These are phyloP conservation scores for Pseudotsuga menziesii DNA, from an alignment of 75 land plant genomes.

Conservation along the genomic window DNA sequence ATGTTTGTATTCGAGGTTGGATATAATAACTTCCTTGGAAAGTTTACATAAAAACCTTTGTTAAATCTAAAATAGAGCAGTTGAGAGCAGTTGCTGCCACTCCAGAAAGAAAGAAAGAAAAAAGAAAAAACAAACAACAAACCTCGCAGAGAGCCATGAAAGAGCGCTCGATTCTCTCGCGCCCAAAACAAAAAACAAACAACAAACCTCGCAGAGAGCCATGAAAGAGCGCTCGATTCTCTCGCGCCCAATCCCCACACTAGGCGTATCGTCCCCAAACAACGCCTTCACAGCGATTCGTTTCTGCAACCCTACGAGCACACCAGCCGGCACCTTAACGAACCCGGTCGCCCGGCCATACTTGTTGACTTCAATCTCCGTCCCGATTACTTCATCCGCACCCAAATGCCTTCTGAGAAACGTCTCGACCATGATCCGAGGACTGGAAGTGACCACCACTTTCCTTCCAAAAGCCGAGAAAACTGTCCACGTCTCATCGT, in stretches of 20 bases:
- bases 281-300: slow-evolving; percentile 18
- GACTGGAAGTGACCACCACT: slow-evolving; percentile 64
- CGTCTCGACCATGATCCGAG: slow-evolving; percentile 83
- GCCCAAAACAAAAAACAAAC: slow-evolving; percentile 6
- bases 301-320: slow-evolving; percentile 13
- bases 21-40: too few species aligned
- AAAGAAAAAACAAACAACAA: not conserved
- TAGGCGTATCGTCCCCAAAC: slow-evolving; percentile 42
- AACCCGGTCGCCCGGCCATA: slow-evolving; percentile 79
- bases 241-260: slow-evolving; percentile 47
- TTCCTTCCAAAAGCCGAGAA: slow-evolving; percentile 45
- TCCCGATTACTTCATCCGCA: slow-evolving; percentile 80
- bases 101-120: slow-evolving; percentile 11
- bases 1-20: too few species aligned
- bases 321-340: slow-evolving; percentile 28
- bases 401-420: slow-evolving; percentile 68
- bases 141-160: slow-evolving; percentile 71
- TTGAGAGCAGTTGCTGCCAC: too few species aligned
- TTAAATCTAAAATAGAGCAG: too few species aligned
- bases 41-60: too few species aligned
- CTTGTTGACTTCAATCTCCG: slow-evolving; percentile 59
- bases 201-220: slow-evolving; percentile 59
- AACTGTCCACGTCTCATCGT: slow-evolving; percentile 65
- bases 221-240: slow-evolving; percentile 25
- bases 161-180: slow-evolving; percentile 15